Percentiles rank a stretch among this genome's conserved stretches.
phyloP scores from a whole-genome alignment of 495 filamentous ascomycete genomes.

The Penicillium taxi region DNA sequence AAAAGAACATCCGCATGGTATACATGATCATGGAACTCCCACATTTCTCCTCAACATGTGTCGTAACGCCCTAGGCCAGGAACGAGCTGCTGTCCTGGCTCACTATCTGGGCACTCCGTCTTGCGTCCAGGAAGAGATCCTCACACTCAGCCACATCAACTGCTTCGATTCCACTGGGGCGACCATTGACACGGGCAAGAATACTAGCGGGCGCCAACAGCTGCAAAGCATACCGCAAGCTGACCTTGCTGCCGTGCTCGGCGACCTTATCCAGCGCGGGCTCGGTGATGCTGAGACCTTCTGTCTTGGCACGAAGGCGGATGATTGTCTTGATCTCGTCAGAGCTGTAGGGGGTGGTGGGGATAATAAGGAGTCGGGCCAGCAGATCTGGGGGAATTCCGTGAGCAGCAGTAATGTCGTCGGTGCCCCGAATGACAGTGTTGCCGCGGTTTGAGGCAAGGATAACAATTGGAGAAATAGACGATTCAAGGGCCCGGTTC shows the following conservation, averaged over 20 bases:
- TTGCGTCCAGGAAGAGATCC: conserved; percentile 83
- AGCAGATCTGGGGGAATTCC: conserved; percentile 90
- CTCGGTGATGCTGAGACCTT: conserved; percentile 71
- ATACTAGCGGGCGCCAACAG: conserved; percentile 80
- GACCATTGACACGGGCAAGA: conserved; percentile 61
- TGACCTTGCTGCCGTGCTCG: conserved; percentile 76
- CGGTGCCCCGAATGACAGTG: conserved; percentile 78
- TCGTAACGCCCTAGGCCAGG: conserved; percentile 15
- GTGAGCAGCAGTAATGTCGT: conserved; percentile 77
- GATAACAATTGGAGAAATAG: conserved; percentile 92
- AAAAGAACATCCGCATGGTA: conserved; percentile 20
- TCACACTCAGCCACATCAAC: conserved; percentile 83
- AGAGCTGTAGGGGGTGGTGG: conserved; percentile 74
- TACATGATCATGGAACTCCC: conserved; percentile 19
- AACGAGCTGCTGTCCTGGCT: conserved; percentile 56
- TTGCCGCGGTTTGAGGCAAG: conserved; percentile 94
- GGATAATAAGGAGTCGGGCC: conserved; percentile 87
- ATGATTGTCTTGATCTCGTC: conserved; percentile 89
- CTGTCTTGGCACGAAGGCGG: conserved; percentile 68
- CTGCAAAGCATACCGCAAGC: conserved; percentile 86
- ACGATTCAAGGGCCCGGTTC: conserved; percentile 88
- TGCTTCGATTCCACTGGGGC: conserved; percentile 61
- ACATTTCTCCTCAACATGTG: conserved; percentile 1
- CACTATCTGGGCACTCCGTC: conserved; percentile 68
- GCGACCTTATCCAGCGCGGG: conserved; percentile 77